phyloP scores from a whole-genome alignment of 2,329 filamentous ascomycete genomes.

The Pseudocercospora macadamiae region DNA sequence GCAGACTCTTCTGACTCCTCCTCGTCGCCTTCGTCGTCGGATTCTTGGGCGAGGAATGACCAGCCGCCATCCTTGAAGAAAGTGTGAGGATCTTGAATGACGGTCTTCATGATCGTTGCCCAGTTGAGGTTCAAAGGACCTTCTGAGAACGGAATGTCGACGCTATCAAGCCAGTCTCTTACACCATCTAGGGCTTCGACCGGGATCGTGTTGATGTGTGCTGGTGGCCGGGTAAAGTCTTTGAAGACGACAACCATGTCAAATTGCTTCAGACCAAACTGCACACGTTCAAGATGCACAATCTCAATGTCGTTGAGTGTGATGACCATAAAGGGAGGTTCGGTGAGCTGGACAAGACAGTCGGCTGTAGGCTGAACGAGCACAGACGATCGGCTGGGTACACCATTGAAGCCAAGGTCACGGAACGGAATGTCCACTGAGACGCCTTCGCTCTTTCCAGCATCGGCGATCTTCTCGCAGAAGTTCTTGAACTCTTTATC shows the following conservation, averaged over 20 bases:
- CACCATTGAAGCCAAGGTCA: conserved; percentile 94
- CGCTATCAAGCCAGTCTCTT: conserved; percentile 96
- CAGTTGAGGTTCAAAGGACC: conserved; percentile 97
- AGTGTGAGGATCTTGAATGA: conserved; percentile 86
- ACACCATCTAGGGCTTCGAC: conserved; percentile 93
- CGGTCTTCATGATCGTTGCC: conserved; percentile 99
- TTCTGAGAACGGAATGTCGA: conserved; percentile 91
- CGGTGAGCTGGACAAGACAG: conserved; percentile 93
- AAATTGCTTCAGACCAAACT: conserved; percentile 97
- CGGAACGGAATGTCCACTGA: conserved; percentile 96
- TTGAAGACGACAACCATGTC: conserved; percentile 99
- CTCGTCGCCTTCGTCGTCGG: conserved; percentile 77
- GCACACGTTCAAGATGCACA: conserved; percentile 91
- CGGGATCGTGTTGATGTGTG: conserved; percentile 97
- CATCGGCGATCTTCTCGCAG: conserved; percentile 95
- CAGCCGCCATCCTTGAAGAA: conserved; percentile 97
- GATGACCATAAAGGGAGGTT: conserved; percentile 94
- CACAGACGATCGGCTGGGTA: conserved; percentile 93
- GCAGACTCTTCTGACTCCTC: conserved; percentile 86
- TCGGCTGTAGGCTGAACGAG: conserved; percentile 95
- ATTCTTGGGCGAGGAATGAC: conserved; percentile 87
- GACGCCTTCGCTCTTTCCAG: conserved; percentile 84
- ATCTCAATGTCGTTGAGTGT: conserved; percentile 96
- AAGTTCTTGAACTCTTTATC: conserved; percentile 96
- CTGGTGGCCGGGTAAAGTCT: conserved; percentile 86